phyloP scores from a whole-genome alignment of 106 monocot genomes.

The Vanilla planifolia region DNA sequence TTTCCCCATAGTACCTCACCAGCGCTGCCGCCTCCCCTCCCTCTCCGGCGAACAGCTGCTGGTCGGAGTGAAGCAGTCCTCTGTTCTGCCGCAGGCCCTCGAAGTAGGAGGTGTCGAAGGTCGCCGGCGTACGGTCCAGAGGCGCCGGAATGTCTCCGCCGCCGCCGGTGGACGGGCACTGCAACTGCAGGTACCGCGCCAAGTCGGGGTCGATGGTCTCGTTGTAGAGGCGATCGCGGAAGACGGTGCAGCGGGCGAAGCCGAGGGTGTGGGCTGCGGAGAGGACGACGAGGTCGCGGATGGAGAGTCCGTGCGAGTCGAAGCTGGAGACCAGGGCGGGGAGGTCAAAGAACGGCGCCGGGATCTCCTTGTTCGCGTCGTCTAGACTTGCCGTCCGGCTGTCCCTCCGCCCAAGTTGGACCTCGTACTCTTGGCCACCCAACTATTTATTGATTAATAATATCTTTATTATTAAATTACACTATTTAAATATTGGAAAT shows the following conservation, averaged over 20 bases:
- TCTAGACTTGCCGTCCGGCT: slow-evolving; percentile 14
- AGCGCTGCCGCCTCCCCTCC: slow-evolving; percentile 24
- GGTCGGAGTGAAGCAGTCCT: slow-evolving; percentile 54
- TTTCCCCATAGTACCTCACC: slow-evolving; percentile 40
- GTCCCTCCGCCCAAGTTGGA: slow-evolving; percentile 27
- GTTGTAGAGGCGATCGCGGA: slow-evolving; percentile 39
- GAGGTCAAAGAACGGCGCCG: slow-evolving; percentile 27
- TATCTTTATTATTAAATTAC: neutral
- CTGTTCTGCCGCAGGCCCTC: slow-evolving; percentile 16
- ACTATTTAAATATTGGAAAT: neutral
- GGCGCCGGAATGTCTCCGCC: slow-evolving; percentile 22
- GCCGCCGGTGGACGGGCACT: slow-evolving; percentile 23
- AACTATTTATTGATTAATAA: slow-evolving; percentile 10
- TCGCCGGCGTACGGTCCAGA: slow-evolving; percentile 18
- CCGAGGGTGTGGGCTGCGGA: slow-evolving; percentile 51
- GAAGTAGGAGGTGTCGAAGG: slow-evolving; percentile 37
- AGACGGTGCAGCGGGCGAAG: slow-evolving; percentile 29
- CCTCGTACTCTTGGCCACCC: slow-evolving; percentile 23
- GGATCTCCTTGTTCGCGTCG: slow-evolving; percentile 27
- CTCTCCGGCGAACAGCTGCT: slow-evolving; percentile 45
- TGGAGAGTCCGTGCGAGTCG: slow-evolving; percentile 18
- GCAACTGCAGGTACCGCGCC: slow-evolving; percentile 5
- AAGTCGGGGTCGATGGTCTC: slow-evolving; percentile 37
- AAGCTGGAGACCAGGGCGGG: slow-evolving; percentile 22
- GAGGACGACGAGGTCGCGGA: slow-evolving; percentile 35